A percentile compares a stretch with the other conserved stretches of the same genome.
Evolutionary conservation across 2,329 filamentous ascomycete genomes (phyloP).

Genomic region (Alternaria ethzedia): DNA sequence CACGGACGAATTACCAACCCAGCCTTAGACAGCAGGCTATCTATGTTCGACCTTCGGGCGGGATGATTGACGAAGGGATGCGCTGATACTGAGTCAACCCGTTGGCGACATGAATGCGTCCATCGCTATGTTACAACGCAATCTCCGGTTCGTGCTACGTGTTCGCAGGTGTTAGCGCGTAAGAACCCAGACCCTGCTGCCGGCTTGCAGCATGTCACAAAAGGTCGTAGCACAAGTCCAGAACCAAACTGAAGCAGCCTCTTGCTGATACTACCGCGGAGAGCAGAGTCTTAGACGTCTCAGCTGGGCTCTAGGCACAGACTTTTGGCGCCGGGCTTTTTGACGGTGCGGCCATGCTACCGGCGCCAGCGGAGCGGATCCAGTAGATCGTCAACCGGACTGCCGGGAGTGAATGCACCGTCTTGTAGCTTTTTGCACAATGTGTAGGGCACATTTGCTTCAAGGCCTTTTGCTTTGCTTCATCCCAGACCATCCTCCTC

Average conservation of each 20-base stretch:
- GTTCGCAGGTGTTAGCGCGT: slow-evolving; percentile 4
- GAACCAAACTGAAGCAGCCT: background rate
- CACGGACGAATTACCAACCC: slow-evolving; percentile 6
- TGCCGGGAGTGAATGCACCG: background rate
- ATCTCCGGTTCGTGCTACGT: slow-evolving; percentile 7
- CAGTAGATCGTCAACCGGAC: slow-evolving; percentile 1
- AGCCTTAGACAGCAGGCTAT: background rate
- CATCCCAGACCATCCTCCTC: background rate
- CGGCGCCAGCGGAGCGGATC: background rate
- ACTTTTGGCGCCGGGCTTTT: background rate
- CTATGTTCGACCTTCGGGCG: background rate
- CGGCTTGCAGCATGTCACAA: slow-evolving; percentile 1
- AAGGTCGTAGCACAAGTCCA: background rate
- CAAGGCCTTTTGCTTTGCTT: background rate
- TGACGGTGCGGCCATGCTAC: background rate
- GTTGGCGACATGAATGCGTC: background rate
- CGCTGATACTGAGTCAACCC: background rate
- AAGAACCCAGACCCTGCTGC: background rate
- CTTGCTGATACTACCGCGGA: background rate
- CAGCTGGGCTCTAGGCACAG: background rate
- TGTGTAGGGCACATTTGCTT: background rate
- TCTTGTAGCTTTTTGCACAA: background rate
- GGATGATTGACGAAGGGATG: background rate
- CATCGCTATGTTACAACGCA: slow-evolving; percentile 13
- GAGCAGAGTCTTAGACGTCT: background rate